Evolutionary conservation across 2,329 filamentous ascomycete genomes (phyloP).

Genomic region (Orbilia quercus): DNA sequence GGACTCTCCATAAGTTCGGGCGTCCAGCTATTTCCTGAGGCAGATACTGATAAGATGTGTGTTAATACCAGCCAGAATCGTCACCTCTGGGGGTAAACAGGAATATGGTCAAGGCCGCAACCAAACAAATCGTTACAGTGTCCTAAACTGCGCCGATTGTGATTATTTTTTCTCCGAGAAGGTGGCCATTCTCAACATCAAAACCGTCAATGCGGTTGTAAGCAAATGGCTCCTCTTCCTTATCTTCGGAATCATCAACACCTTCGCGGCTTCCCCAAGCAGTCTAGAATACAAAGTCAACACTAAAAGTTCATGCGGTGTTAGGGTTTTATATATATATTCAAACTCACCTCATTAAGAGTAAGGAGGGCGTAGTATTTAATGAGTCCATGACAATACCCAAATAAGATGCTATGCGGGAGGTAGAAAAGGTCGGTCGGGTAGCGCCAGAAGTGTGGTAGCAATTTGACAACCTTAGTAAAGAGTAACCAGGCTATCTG

Average conservation of each 20-base stretch:
- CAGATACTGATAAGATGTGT: neutral
- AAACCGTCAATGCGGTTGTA: constrained; percentile 50
- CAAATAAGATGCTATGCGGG: constrained; percentile 87
- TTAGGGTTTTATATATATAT: constrained; percentile 25
- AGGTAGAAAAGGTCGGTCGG: constrained; percentile 82
- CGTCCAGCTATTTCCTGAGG: neutral
- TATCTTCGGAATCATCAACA: constrained; percentile 83
- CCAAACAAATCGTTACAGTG: constrained; percentile 3
- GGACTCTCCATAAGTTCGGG: too few relatives aligned
- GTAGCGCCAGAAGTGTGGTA: constrained; percentile 86
- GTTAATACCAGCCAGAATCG: constrained; percentile 14
- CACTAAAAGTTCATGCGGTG: constrained; percentile 17
- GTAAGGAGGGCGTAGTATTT: constrained; percentile 89
- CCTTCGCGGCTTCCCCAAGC: constrained; percentile 95
- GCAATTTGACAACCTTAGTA: constrained; percentile 89
- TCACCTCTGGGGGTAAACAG: neutral
- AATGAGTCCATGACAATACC: constrained; percentile 91
- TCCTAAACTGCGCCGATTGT: constrained; percentile 25
- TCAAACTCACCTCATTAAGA: constrained; percentile 79
- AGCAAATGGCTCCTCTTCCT: constrained; percentile 50
- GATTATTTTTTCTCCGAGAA: constrained; percentile 34
- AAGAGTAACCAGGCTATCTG: constrained; percentile 82
- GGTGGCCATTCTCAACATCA: constrained; percentile 46
- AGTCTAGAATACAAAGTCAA: constrained; percentile 70
- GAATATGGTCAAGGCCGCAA: constrained; percentile 2